phyloP scores from a whole-genome alignment of 2,329 filamentous ascomycete species.

The Davidsoniella eucalypti region DNA sequence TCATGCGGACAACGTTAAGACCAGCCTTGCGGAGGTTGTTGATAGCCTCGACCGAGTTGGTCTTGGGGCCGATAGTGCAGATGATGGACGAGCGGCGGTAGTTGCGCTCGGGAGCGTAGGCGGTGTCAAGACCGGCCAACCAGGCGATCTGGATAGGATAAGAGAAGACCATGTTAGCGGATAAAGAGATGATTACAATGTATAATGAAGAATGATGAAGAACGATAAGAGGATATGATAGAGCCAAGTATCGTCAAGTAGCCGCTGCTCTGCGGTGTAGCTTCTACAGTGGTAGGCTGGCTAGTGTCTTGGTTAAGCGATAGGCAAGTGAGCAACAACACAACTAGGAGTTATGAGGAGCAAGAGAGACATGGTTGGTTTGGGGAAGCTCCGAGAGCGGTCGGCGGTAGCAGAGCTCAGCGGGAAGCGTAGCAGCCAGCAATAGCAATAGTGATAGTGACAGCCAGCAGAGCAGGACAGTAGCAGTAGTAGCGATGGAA shows the following conservation, averaged over 20 bases:
- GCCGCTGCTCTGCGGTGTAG: too few relatives aligned
- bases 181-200: too few relatives aligned
- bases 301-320: too few relatives aligned
- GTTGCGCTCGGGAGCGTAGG: conserved; percentile 71
- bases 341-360: background rate
- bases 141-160: conserved; percentile 33
- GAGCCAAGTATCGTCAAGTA: background rate
- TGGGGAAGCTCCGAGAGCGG: conserved; percentile 10
- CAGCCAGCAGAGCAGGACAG: background rate
- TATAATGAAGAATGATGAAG: too few relatives aligned
- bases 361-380: background rate
- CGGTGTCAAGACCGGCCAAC: conserved; percentile 65
- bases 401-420: background rate
- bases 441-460: background rate
- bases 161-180: too few relatives aligned
- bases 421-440: background rate
- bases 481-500: too few relatives aligned
- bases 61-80: conserved; percentile 98
- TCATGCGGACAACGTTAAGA: conserved; percentile 98
- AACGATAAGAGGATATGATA: background rate
- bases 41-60: conserved; percentile 93
- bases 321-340: background rate
- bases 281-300: too few relatives aligned
- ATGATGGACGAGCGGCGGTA: conserved; percentile 97
- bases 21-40: conserved; percentile 80